Base-by-base conservation (phyloP, 805 yeast species). In the Ogataea kodamae region DNA sequence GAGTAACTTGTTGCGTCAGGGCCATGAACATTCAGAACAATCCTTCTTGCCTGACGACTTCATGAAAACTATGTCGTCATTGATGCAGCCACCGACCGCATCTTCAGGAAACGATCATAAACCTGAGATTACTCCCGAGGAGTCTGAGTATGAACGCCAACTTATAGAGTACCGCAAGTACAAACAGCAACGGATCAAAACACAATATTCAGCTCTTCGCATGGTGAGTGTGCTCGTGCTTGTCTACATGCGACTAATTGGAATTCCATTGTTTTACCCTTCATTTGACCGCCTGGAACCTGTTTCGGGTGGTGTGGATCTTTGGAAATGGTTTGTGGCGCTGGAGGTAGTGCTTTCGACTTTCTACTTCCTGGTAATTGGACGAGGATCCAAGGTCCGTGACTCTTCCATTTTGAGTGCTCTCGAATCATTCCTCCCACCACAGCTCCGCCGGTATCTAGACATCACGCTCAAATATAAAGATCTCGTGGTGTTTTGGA, bases 11-110 rank as follows among this genome's bases (percentile, higher is more conserved):
- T 22, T 48, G 39, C 28, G 40, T 8, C 43, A 40, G 13, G 46
- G 45, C 5, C 48, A 45, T 21, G 37, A 34, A 10, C 25, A 34
- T 16, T 18, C 28, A 11, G 35, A 24, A 6, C 22, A 30, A 13
- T 24, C 44, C 7, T 29, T 37, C 8, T 28, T 46, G n/a, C 57
- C 55, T 15, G 49, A 50, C 12, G 59, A 57, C 28, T 50, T 55
- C 28, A 52, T 55, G 57, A 54, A 52, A 18, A 47, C 50, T 3
- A 44, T 56, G 52, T 45, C 54, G 1, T 45, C 57, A 3, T 30
- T 55, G 11, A 26, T 55, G 13, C 39, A 36, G n/a, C 36, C 30
- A 17, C 25, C 22, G 14, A 17, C 18, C 8, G 30, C 14, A 6
- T 31, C 20, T 11, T 35, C 8, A 35, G n/a, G n/a, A n/a, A n/a